Evolutionary conservation across 345 rosid genomes (phyloP), one percentile per base, ranked within the genome.

Genomic region (Moricandia moricandioides): DNA sequence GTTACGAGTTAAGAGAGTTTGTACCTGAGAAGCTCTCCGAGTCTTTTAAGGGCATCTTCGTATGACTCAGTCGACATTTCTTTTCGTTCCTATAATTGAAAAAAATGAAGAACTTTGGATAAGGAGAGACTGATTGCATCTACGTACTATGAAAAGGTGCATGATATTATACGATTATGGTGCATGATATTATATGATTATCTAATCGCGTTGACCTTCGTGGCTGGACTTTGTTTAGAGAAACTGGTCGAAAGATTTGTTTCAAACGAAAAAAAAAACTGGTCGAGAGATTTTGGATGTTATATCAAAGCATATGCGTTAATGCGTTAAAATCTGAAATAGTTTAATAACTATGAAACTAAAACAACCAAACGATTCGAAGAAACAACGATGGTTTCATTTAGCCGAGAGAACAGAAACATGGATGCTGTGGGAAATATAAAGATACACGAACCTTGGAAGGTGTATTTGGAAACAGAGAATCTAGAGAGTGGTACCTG

Each of bases 21-120:
- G 55, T 70, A 77, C 80, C 71, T 64, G 66, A 77, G 76, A 56
- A 77, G 71, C 45, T 77, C 76, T 4, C 67, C 66, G 9, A 77
- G 76, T 77, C 18, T 71, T 45, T 64, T 26, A 14, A 70, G 63
- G 24, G 76, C 80, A 26, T 77, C 76, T 45, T 64, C 80, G 1
- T 70, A 77, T 11, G 80, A 62, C 8, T 76, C 75, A 31, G 75
- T 69, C 30, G 80, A 57, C 80, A 77, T 55, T 18, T 70, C 75
- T 69, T 57, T 63, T 33, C 9, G 29, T 62, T 56, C 60, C 65
- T 43, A 18, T 24, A 17, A 21, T 2, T 3, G 1, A 54, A 39
- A 52, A 34, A 52, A 34, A 59, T 12, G 12, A 54, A 52, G 8
- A 58, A 60, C 37, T 52, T 69, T 10, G 30, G 63, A 67, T 9